phyloP scores from a whole-genome alignment of 768 basidiomycete species.

The Macrolepiota albuminosa region DNA sequence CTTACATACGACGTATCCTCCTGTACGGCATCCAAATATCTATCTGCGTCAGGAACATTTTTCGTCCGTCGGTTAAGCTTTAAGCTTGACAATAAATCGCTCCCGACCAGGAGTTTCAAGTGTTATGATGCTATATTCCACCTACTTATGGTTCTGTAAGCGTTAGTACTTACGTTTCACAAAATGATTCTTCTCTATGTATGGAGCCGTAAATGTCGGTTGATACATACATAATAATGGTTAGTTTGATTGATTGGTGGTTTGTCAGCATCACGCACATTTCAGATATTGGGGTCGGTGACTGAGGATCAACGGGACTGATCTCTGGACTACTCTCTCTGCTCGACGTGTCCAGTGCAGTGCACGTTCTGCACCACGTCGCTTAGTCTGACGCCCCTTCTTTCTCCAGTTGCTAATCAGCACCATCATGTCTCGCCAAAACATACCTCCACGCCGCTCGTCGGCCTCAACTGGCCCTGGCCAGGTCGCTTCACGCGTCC shows the following conservation, averaged over 20 bases:
- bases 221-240: neutral
- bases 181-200: neutral
- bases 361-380: conserved; percentile 1
- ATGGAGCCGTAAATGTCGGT: neutral
- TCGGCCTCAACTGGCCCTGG: conserved; percentile 49
- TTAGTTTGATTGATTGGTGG: conserved; percentile 7
- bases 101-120: neutral
- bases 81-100: neutral
- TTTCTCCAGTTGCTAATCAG: neutral
- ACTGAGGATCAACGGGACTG: conserved; percentile 21
- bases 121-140: neutral
- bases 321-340: conserved; percentile 17
- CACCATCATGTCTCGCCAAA: conserved; percentile 18
- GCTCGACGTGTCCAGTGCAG: conserved; percentile 13
- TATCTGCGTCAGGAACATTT: neutral
- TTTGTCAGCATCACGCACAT: conserved; percentile 23
- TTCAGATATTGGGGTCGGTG: conserved; percentile 14
- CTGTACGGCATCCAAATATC: neutral
- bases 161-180: neutral
- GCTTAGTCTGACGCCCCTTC: conserved; percentile 3
- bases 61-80: neutral
- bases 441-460: conserved; percentile 51
- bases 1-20: neutral
- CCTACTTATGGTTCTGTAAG: neutral
- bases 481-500: conserved; percentile 24